Percentiles rank a stretch among this genome's conserved stretches.
phyloP scores from a whole-genome alignment of 805 yeast genomes.

The Saturnispora mendoncae region DNA sequence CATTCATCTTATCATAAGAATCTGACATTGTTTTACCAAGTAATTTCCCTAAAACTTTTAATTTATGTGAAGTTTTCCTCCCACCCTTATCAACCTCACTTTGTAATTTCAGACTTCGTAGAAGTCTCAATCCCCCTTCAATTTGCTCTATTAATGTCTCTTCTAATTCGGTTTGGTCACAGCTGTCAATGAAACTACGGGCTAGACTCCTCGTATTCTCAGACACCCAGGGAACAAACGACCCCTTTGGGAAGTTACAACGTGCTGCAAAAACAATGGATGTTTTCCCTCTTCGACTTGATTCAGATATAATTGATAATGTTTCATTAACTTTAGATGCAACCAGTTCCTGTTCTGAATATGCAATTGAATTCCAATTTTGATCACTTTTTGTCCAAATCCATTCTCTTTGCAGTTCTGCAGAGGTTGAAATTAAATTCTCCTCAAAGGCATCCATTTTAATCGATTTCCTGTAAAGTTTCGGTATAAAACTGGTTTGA shows the following conservation, averaged over 20 bases:
- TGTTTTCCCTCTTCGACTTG: not conserved
- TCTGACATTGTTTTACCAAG: constrained; percentile 12
- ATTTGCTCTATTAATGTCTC: not conserved
- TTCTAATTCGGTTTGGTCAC: not conserved
- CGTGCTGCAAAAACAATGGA: not conserved
- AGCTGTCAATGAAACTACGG: not conserved
- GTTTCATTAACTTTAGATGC: not conserved
- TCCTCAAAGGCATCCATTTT: not conserved
- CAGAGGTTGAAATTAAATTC: not conserved
- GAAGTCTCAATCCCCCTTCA: not conserved
- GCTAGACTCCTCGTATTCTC: not conserved
- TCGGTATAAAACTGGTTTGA: not conserved
- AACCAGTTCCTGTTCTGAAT: not conserved
- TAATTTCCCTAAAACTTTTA: constrained; percentile 12
- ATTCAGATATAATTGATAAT: not conserved
- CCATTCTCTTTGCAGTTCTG: not conserved
- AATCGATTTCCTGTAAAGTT: not conserved
- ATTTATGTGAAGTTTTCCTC: not conserved
- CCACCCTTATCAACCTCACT: constrained; percentile 8
- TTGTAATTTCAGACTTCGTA: constrained; percentile 1
- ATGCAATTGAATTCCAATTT: not conserved
- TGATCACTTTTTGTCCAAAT: not conserved
- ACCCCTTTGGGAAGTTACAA: not conserved
- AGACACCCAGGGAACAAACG: constrained; percentile 8
- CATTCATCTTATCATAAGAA: constrained; percentile 15